Percentiles rank a stretch among this genome's conserved stretches.
Conservation (phyloP, 441 rosid species). For the Corymbia calophylla region DNA sequence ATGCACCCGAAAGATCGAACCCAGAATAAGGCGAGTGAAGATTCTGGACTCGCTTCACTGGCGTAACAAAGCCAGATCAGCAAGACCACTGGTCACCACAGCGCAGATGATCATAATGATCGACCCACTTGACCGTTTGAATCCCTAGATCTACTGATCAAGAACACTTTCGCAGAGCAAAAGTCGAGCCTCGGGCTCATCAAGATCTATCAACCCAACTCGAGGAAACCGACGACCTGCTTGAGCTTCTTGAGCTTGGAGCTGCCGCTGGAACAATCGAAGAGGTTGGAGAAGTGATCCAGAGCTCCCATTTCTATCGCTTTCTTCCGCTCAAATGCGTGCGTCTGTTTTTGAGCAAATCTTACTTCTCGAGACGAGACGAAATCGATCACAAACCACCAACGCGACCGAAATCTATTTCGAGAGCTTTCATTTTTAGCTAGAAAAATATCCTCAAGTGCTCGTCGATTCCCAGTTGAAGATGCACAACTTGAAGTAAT, state of each 20-base stretch:
- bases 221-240: conserved; percentile 4
- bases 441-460: background rate
- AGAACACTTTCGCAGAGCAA: background rate
- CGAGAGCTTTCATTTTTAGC: too few relatives aligned
- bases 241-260: conserved; percentile 52
- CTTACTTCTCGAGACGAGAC: background rate
- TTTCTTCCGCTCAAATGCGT: background rate
- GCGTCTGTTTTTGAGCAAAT: background rate
- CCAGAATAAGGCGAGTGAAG: background rate
- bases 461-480: background rate
- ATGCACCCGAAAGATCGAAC: background rate
- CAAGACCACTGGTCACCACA: background rate
- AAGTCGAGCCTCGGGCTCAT: background rate
- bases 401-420: background rate
- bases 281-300: conserved; percentile 71
- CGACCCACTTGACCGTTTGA: background rate
- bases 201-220: background rate
- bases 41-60: background rate
- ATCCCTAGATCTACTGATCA: background rate
- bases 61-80: background rate
- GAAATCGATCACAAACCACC: background rate
- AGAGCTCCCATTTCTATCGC: conserved; percentile 59
- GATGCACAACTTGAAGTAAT: background rate
- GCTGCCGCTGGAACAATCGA: conserved; percentile 54
- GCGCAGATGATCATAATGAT: background rate